Conservation (phyloP, 345 rosid species). For the Turnera subulata region DNA sequence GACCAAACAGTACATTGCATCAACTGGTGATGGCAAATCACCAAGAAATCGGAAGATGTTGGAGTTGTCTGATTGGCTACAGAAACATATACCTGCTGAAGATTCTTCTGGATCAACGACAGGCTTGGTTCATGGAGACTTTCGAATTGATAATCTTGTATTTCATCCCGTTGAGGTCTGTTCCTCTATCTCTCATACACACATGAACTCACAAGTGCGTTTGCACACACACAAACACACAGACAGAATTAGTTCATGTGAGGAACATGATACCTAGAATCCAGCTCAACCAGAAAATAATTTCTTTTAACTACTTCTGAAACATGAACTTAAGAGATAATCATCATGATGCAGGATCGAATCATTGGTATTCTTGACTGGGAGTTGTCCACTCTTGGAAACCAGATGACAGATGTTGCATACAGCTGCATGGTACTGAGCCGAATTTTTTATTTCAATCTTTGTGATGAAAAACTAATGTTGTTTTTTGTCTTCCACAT, state of each 20-base stretch:
- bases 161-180: slow-evolving; percentile 86
- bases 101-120: slow-evolving; percentile 67
- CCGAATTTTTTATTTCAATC: slow-evolving; percentile 11
- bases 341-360: slow-evolving; percentile 59
- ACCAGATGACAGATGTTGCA: slow-evolving; percentile 95
- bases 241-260: too few species aligned
- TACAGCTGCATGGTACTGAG: slow-evolving; percentile 69
- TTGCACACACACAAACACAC: too few species aligned
- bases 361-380: slow-evolving; percentile 93
- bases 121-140: slow-evolving; percentile 95
- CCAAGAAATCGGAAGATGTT: slow-evolving; percentile 74
- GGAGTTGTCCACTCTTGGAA: slow-evolving; percentile 96
- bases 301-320: background rate
- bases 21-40: slow-evolving; percentile 75
- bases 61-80: slow-evolving; percentile 70
- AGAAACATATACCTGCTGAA: slow-evolving; percentile 58
- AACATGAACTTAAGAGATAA: background rate
- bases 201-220: too few species aligned
- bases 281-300: too few species aligned
- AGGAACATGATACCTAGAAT: too few species aligned
- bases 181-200: too few species aligned
- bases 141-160: slow-evolving; percentile 84
- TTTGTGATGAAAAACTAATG: slow-evolving; percentile 12
- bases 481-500: background rate
- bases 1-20: slow-evolving; percentile 82